These are phyloP conservation scores for Coemansia sp. DNA, from an alignment of 192 early-diverging fungal genomes.

Conservation along the genomic window DNA sequence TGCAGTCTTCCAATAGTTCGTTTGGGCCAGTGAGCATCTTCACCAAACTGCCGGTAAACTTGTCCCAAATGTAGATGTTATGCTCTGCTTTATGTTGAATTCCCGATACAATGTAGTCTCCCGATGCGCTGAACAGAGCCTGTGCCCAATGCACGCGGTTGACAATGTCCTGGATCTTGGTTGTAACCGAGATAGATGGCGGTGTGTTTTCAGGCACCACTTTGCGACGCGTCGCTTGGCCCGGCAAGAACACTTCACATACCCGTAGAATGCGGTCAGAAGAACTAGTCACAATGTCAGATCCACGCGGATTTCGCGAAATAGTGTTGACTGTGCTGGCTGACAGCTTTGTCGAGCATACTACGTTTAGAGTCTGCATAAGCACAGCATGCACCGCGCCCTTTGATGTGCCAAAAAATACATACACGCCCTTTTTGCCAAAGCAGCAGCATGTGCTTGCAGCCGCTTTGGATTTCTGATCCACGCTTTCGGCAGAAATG, in stretches of 20 bases:
- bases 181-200: constrained; percentile 36
- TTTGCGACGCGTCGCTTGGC: constrained; percentile 6
- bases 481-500: constrained; percentile 16
- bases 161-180: constrained; percentile 87
- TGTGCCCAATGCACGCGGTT: constrained; percentile 88
- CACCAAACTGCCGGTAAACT: constrained; percentile 72
- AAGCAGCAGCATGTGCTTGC: constrained; percentile 47
- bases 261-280: constrained; percentile 77
- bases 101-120: constrained; percentile 83
- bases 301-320: constrained; percentile 40
- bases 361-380: constrained; percentile 15
- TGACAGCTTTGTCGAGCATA: constrained; percentile 38
- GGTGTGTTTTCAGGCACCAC: constrained; percentile 6
- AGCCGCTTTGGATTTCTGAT: constrained; percentile 38
- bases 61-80: constrained; percentile 96
- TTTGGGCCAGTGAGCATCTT: constrained; percentile 90
- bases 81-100: constrained; percentile 85
- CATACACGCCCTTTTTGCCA: constrained; percentile 52
- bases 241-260: constrained; percentile 52
- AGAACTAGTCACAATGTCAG: constrained; percentile 76
- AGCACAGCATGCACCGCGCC: constrained; percentile 45
- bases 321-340: constrained; percentile 36
- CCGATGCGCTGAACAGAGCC: constrained; percentile 81
- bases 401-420: constrained; percentile 32
- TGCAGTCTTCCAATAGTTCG: constrained; percentile 72